Base-by-base conservation (phyloP, 495 filamentous ascomycete genomes). In the Neurospora sp. region DNA sequence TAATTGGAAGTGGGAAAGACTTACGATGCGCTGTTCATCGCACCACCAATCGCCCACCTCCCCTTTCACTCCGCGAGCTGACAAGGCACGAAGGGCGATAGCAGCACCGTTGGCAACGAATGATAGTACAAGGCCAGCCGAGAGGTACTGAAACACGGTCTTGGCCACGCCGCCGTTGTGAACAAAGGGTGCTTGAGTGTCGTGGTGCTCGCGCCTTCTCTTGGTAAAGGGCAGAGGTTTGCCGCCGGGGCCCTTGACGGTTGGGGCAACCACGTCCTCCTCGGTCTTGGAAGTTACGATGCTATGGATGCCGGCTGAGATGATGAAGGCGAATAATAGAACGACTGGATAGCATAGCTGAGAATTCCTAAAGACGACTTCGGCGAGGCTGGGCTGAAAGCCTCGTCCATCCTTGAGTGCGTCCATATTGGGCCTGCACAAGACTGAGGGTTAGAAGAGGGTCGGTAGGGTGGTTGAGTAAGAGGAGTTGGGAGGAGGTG, bases 11-110 rank as follows among this genome's bases (percentile, higher is more conserved):
- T 40, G 39, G 31, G 20, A 42, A 39, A 71, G 22, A 87, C 92
- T 83, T 89, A 98, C 95, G 79, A 91, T 91, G 71, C 89, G 87
- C 39, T 92, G 85, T 81, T 97, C 89, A 38, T 93, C 93, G 78
- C 93, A 96, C 96, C 94, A 98, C 94, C 94, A 98, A 47, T 22
- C 70, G 31, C 45, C 53, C 5, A 44, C 70, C 10, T 22, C 7
- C 0, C 61, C 75, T 16, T 39, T 31, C 37, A 31, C 35, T 9
- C 89, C 84, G 74, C 92, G 85, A 38, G 90, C 75, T 18, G 86
- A 74, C 72, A 97, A 83, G 73, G 93, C 91, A 85, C 94, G 96
- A 71, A 88, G 71, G 65, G 96, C 88, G 75, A 96, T 90, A 77
- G 92, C 89, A 68, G 84, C 85, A 47, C 91, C 88, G 82, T 94